Evolutionary conservation across 495 filamentous ascomycete species (phyloP).

Genomic region (Sordaria brevicollis): DNA sequence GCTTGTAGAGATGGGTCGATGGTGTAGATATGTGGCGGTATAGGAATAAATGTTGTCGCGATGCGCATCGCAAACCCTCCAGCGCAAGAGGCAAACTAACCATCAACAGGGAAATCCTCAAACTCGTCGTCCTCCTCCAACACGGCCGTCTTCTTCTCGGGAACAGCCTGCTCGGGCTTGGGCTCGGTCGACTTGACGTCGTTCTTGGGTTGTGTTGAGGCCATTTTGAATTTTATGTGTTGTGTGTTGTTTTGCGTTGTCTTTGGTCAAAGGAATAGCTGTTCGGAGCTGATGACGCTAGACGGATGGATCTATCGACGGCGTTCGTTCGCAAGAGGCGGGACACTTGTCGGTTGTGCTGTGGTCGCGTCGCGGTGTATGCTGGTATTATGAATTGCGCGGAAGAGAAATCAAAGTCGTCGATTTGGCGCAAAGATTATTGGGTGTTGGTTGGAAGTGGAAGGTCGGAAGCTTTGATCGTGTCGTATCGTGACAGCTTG

Average conservation of each 20-base stretch:
- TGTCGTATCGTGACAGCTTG: not conserved
- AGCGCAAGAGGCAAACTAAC: constrained; percentile 34
- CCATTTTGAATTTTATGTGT: constrained; percentile 13
- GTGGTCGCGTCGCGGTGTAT: not conserved
- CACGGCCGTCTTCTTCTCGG: constrained; percentile 40
- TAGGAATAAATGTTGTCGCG: not conserved
- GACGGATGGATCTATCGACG: not conserved
- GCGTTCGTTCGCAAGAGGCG: not conserved
- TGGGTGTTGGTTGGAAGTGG: not conserved
- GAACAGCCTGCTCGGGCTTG: constrained; percentile 10
- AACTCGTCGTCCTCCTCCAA: constrained; percentile 98
- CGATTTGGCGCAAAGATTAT: not conserved
- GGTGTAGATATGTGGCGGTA: no score
- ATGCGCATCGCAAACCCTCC: not conserved
- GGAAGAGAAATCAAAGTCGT: not conserved
- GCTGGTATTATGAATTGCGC: not conserved
- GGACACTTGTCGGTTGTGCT: not conserved
- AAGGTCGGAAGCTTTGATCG: no score
- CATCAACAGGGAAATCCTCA: constrained; percentile 96
- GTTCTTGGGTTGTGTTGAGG: constrained; percentile 21
- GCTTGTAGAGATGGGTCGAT: no score
- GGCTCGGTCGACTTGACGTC: constrained; percentile 35
- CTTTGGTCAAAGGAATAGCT: not conserved
- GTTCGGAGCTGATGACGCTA: not conserved
- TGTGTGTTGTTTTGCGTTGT: not conserved